These are phyloP conservation scores for Suillus spraguei DNA, from an alignment of 768 basidiomycete species.

Conservation along the genomic window DNA sequence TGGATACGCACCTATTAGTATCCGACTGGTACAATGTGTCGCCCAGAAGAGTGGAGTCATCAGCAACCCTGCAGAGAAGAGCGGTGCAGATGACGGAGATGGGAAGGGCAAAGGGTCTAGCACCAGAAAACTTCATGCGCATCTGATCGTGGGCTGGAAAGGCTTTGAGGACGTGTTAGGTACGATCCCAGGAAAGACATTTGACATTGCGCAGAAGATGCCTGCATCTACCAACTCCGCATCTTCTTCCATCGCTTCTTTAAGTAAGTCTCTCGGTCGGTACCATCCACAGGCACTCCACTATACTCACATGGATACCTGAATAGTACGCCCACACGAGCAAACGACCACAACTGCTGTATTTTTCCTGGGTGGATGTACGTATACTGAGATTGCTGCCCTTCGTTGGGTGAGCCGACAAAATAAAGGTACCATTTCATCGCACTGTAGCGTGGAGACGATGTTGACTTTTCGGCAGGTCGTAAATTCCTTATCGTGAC, in stretches of 20 bases:
- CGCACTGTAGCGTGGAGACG: not conserved
- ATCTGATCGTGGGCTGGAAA: slow-evolving; percentile 95
- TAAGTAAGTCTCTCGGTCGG: slow-evolving; percentile 34
- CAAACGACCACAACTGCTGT: slow-evolving; percentile 83
- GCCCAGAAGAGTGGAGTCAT: slow-evolving; percentile 90
- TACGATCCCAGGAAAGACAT: slow-evolving; percentile 80
- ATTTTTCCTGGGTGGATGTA: slow-evolving; percentile 97
- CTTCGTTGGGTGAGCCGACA: slow-evolving; percentile 90
- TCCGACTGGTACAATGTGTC: slow-evolving; percentile 90
- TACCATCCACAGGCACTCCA: not conserved
- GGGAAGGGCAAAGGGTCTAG: slow-evolving; percentile 39
- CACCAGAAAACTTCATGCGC: slow-evolving; percentile 71
- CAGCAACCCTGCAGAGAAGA: slow-evolving; percentile 73
- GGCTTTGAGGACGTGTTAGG: slow-evolving; percentile 92
- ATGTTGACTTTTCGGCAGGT: slow-evolving; percentile 47
- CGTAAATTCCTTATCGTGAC: slow-evolving; percentile 89
- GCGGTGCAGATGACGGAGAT: slow-evolving; percentile 38
- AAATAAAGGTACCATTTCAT: slow-evolving; percentile 59
- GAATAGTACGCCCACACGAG: slow-evolving; percentile 52
- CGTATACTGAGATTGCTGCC: slow-evolving; percentile 96
- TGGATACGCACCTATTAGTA: slow-evolving; percentile 92
- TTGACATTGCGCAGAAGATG: slow-evolving; percentile 69
- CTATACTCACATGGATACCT: slow-evolving; percentile 9
- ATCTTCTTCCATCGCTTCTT: slow-evolving; percentile 30
- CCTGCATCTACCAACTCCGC: slow-evolving; percentile 31